Evolutionary conservation across 2,329 filamentous ascomycete species (phyloP).

Genomic region (Paecilomyces dactylethromorphus): DNA sequence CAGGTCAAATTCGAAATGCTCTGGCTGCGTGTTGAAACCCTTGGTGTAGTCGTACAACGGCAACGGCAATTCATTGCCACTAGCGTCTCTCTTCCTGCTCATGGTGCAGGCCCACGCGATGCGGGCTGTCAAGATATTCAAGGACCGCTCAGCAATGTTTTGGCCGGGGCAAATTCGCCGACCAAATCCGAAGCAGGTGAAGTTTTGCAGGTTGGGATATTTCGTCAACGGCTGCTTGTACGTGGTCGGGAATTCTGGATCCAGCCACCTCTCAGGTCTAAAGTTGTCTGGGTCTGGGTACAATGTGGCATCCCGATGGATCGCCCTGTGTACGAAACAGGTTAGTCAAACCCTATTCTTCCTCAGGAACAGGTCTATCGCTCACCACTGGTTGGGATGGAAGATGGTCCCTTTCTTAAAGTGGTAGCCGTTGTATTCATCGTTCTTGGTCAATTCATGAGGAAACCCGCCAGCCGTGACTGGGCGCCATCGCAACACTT

Average conservation of each 20-base stretch:
- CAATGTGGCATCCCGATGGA: not conserved
- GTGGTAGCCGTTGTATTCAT: constrained; percentile 44
- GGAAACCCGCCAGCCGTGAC: constrained; percentile 13
- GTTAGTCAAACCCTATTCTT: no score
- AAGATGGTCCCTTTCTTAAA: constrained; percentile 44
- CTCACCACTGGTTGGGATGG: constrained; percentile 33
- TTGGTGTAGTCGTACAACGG: not conserved
- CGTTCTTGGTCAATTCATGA: constrained; percentile 31
- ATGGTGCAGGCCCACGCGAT: constrained; percentile 22
- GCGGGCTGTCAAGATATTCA: constrained; percentile 12
- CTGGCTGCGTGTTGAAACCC: not conserved
- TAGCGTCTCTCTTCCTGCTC: not conserved
- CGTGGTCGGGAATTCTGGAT: constrained; percentile 18
- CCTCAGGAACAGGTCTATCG: no score
- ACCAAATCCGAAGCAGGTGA: constrained; percentile 20
- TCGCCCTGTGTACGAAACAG: no score
- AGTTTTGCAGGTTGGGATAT: constrained; percentile 19
- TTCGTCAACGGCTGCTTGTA: constrained; percentile 22
- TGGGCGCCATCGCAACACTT: constrained; percentile 42
- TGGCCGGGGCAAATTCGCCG: constrained; percentile 22
- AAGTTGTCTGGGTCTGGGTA: constrained; percentile 21
- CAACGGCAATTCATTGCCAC: not conserved
- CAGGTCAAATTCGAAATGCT: not conserved
- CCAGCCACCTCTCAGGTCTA: constrained; percentile 20
- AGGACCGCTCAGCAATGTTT: constrained; percentile 16